Percentiles rank a stretch among this genome's conserved stretches.
phyloP scores from a whole-genome alignment of 306 rosid genomes.

The Abrus pulchellus region DNA sequence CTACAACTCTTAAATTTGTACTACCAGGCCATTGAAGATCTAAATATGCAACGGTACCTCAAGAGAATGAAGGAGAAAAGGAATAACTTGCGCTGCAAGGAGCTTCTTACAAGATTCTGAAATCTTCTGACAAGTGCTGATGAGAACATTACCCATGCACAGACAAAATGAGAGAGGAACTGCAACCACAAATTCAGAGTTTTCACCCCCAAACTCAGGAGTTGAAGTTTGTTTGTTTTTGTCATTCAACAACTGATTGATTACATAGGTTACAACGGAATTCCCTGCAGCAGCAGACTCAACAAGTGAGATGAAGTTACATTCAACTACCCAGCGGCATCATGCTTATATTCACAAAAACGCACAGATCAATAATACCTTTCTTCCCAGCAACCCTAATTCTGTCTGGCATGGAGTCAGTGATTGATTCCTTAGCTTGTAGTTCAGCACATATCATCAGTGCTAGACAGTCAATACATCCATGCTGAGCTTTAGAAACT shows the following conservation, averaged over 20 bases:
- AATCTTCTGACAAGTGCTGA: slow-evolving; percentile 86
- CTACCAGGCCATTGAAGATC: slow-evolving; percentile 22
- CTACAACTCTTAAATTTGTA: slow-evolving; percentile 2
- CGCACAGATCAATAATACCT: slow-evolving; percentile 50
- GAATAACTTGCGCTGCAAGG: slow-evolving; percentile 67
- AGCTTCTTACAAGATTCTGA: slow-evolving; percentile 65
- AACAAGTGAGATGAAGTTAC: slow-evolving; percentile 48
- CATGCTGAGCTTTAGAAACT: slow-evolving; percentile 93
- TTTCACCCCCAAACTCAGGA: slow-evolving; percentile 46
- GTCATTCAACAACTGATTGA: slow-evolving; percentile 52
- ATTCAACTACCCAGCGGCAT: slow-evolving; percentile 31
- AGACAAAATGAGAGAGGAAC: slow-evolving; percentile 65
- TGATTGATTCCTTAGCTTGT: slow-evolving; percentile 60
- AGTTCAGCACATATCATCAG: slow-evolving; percentile 86
- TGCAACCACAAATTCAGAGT: slow-evolving; percentile 39
- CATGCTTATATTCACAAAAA: slow-evolving; percentile 26
- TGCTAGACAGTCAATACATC: slow-evolving; percentile 94
- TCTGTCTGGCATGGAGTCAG: slow-evolving; percentile 48
- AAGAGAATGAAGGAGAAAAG: slow-evolving; percentile 61
- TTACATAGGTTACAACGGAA: slow-evolving; percentile 60
- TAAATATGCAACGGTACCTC: slow-evolving; percentile 64
- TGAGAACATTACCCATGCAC: slow-evolving; percentile 96
- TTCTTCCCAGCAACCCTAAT: slow-evolving; percentile 52
- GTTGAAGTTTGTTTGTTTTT: slow-evolving; percentile 43
- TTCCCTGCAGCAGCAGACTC: slow-evolving; percentile 56